phyloP scores from a whole-genome alignment of 768 basidiomycete species.

The Gloeopeniophorella convolvens region DNA sequence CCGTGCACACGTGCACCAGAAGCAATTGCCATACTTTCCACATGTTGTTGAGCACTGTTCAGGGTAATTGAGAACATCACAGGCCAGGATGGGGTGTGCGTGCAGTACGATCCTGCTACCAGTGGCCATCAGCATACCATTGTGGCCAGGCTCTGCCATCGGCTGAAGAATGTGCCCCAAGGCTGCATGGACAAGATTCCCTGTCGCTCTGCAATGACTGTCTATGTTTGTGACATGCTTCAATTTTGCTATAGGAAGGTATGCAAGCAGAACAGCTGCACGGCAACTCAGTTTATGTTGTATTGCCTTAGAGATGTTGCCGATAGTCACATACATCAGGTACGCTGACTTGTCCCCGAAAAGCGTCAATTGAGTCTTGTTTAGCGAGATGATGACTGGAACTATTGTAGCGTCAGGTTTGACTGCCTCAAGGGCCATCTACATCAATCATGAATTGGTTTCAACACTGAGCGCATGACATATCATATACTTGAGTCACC shows the following conservation, averaged over 20 bases:
- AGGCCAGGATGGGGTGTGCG: slow-evolving; percentile 24
- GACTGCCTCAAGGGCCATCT: not conserved
- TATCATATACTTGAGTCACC: slow-evolving; percentile 21
- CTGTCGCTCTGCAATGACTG: slow-evolving; percentile 18
- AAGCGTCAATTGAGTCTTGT: slow-evolving; percentile 24
- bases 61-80: slow-evolving; percentile 23
- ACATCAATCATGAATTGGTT: not conserved
- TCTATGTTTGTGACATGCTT: slow-evolving; percentile 20
- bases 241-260: slow-evolving; percentile 22
- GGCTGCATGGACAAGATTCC: slow-evolving; percentile 25
- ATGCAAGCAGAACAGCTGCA: slow-evolving; percentile 25
- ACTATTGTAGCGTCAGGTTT: slow-evolving; percentile 8
- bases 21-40: no score
- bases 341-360: slow-evolving; percentile 23
- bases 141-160: slow-evolving; percentile 6
- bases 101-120: slow-evolving; percentile 22
- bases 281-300: slow-evolving; percentile 22
- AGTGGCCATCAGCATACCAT: slow-evolving; percentile 19
- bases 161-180: slow-evolving; percentile 18
- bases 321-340: slow-evolving; percentile 26
- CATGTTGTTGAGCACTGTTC: no score
- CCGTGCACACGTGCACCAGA: no score
- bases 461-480: not conserved
- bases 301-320: slow-evolving; percentile 26
- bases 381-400: slow-evolving; percentile 22